Evolutionary conservation across 192 early-diverging fungal species (phyloP).

Genomic region (Linnemannia hyalina): DNA sequence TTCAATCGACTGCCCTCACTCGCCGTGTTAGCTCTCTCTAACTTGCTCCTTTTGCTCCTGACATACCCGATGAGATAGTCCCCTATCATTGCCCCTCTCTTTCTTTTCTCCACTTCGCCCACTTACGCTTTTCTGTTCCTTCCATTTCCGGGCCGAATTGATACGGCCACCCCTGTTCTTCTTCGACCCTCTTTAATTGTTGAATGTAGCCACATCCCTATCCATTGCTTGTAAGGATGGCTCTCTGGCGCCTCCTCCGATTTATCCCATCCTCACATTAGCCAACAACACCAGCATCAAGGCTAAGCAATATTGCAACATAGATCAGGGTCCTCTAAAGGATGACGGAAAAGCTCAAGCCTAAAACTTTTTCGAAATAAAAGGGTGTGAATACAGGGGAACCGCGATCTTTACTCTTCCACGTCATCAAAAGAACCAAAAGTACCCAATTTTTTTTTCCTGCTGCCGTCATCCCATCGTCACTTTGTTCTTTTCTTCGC

Average conservation of each 20-base stretch:
- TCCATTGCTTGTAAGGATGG: not conserved
- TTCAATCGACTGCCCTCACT: not conserved
- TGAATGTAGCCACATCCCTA: not conserved
- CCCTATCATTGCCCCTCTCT: not conserved
- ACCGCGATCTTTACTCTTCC: no score
- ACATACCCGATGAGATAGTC: not conserved
- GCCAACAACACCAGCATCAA: not conserved
- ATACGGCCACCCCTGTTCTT: not conserved
- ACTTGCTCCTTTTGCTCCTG: not conserved
- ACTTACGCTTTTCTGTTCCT: not conserved
- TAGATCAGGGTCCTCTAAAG: not conserved
- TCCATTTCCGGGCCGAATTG: not conserved
- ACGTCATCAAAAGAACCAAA: no score
- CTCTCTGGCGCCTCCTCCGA: not conserved
- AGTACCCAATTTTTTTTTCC: not conserved
- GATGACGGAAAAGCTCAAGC: not conserved
- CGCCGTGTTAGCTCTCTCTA: no score
- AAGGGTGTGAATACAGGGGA: no score
- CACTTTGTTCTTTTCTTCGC: not conserved
- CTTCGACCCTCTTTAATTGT: not conserved
- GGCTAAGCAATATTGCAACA: not conserved
- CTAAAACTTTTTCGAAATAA: no score
- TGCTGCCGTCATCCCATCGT: not conserved
- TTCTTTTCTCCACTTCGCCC: conserved; percentile 5
- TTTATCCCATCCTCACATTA: not conserved